phyloP scores from a whole-genome alignment of 805 yeast species.

The Starmerella geochares region DNA sequence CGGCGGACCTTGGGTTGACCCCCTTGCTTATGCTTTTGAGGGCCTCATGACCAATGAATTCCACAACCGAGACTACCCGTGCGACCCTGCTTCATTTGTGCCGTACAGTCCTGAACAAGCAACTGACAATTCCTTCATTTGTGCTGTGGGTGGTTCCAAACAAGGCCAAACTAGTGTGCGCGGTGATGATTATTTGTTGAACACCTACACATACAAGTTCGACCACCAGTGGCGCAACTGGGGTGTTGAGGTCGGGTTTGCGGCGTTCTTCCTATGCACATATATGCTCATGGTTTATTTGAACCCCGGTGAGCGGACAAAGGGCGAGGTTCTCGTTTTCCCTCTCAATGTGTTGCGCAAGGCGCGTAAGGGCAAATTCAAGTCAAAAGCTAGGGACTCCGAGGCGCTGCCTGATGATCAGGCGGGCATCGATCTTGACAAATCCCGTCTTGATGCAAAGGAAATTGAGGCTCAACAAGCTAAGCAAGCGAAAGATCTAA shows the following conservation, averaged over 20 bases:
- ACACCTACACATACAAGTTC: constrained; percentile 43
- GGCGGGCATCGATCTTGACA: constrained; percentile 31
- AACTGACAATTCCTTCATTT: constrained; percentile 49
- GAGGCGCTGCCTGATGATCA: constrained; percentile 14
- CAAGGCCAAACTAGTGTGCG: constrained; percentile 44
- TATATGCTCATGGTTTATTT: constrained; percentile 29
- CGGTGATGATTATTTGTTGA: constrained; percentile 49
- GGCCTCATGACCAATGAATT: constrained; percentile 57
- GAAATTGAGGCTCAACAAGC: constrained; percentile 23
- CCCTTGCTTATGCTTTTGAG: constrained; percentile 52
- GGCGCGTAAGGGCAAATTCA: constrained; percentile 4
- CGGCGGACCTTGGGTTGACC: constrained; percentile 53
- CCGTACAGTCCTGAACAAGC: constrained; percentile 36
- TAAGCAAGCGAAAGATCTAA: constrained; percentile 21
- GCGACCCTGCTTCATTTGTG: constrained; percentile 37
- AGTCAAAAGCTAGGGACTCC: constrained; percentile 1
- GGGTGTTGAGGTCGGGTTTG: constrained; percentile 52
- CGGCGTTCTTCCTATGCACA: constrained; percentile 34
- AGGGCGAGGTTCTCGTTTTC: constrained; percentile 29
- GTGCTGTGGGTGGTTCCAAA: constrained; percentile 51
- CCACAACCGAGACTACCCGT: constrained; percentile 44
- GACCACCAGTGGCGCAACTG: constrained; percentile 71
- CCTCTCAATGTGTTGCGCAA: constrained; percentile 21
- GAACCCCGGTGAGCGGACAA: constrained; percentile 30
- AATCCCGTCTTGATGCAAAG: constrained; percentile 28